phyloP scores from a whole-genome alignment of 2,329 filamentous ascomycete species.

The Xylogone sp. region DNA sequence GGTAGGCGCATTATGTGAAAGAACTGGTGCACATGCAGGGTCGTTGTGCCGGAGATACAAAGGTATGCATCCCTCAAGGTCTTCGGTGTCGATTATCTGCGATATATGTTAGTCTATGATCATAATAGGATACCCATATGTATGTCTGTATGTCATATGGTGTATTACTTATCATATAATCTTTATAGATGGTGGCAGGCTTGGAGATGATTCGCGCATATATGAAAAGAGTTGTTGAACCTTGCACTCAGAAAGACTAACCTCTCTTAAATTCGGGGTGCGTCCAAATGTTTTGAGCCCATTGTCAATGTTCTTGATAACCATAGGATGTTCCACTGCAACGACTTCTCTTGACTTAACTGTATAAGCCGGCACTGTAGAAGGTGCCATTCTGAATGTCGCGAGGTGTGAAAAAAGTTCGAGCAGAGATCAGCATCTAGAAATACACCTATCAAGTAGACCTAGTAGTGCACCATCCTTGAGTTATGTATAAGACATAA shows the following conservation, averaged over 20 bases:
- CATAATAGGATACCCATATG: neutral
- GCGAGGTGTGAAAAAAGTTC: neutral
- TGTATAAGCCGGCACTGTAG: constrained; percentile 12
- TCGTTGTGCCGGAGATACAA: constrained; percentile 79
- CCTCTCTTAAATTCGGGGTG: constrained; percentile 22
- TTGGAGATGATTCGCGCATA: no score
- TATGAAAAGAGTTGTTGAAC: neutral
- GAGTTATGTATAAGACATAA: no score
- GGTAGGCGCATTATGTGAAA: constrained; percentile 70
- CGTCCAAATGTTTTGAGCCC: constrained; percentile 57
- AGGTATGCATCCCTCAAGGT: constrained; percentile 49
- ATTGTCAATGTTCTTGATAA: constrained; percentile 61
- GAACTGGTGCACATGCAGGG: constrained; percentile 71
- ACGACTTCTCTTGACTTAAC: constrained; percentile 47
- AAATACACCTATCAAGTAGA: neutral
- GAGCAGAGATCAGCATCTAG: neutral
- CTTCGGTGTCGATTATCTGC: constrained; percentile 41
- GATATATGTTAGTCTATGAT: neutral
- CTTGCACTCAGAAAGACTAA: constrained; percentile 17
- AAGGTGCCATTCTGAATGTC: neutral
- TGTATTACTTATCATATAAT: no score
- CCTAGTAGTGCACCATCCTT: neutral
- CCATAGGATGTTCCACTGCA: constrained; percentile 63
- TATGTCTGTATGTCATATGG: neutral
- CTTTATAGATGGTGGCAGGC: constrained; percentile 10